Evolutionary conservation across 495 filamentous ascomycete genomes (phyloP), one percentile per base, ranked within the genome.

Genomic region (Sporormia fimetaria): DNA sequence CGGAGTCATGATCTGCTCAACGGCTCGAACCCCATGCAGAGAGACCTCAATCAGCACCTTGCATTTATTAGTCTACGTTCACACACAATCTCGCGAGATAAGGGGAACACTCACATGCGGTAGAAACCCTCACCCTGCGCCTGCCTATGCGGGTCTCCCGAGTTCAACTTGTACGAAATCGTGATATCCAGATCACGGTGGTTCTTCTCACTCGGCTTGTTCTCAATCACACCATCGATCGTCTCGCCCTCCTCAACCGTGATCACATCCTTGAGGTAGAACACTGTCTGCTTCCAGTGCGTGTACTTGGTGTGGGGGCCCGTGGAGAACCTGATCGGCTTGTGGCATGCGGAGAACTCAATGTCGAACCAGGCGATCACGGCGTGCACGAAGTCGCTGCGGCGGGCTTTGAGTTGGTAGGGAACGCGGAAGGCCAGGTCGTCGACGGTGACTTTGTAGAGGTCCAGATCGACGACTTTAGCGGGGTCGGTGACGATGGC

Each of bases 301-400:
- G 64, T 67, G 53, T 67, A 67, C 41, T 65, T 65, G 9, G 64
- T 67, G 40, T 67, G 64, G 22, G 64, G 64, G 20, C 64, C 64
- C 21, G 64, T 67, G 25, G 57, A 61, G 56, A 67, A 67, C 23
- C 59, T 54, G 15, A 67, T 64, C 4, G 64, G 64, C 49, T 65
- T 66, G 54, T 67, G 86, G 69, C 88, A 95, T 21, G 86, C 85
- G 24, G 82, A 83, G 65, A 98, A 98, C 47, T 94, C 87, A 51
- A 94, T 96, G 59, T 98, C 90, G 67, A 98, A 98, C 84, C 92
- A 96, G 22, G 93, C 80, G 34, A 98, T 92, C 25, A 98, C 69
- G 16, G 86, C 90, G 60, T 98, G 92, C 44, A 98, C 73, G 64
- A 86, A 93, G 64, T 96, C 92, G 54, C 76, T 78, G 36, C 86